Conservation (phyloP, 2,329 filamentous ascomycete species). For the Escovopsis sp. region DNA sequence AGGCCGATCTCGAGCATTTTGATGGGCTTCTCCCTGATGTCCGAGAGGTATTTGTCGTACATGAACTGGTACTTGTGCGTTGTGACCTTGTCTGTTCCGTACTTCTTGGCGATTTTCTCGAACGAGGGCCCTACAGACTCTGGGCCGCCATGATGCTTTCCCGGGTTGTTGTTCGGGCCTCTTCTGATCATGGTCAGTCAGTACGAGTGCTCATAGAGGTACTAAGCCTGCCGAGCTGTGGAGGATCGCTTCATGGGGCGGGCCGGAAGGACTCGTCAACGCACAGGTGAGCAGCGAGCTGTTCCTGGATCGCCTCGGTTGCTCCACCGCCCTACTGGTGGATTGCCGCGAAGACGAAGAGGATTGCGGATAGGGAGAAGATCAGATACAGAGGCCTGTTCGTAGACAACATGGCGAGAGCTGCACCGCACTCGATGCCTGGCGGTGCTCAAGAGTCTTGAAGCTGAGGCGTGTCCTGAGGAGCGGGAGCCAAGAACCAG, state of each 20-base stretch:
- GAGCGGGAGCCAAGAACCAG: too few species aligned
- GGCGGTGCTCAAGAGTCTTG: too few species aligned
- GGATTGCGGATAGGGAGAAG: constrained; percentile 1
- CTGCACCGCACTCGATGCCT: neutral
- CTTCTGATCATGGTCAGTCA: neutral
- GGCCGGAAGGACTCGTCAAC: neutral
- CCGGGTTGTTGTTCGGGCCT: neutral
- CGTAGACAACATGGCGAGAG: constrained; percentile 3
- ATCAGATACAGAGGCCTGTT: constrained; percentile 1
- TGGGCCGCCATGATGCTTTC: neutral
- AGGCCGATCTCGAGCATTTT: constrained; percentile 28
- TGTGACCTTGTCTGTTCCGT: constrained; percentile 26
- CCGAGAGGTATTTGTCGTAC: constrained; percentile 24
- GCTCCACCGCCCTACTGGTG: constrained; percentile 4
- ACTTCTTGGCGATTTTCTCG: constrained; percentile 16
- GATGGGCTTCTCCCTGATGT: constrained; percentile 16
- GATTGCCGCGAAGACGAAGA: constrained; percentile 4
- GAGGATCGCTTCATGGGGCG: neutral
- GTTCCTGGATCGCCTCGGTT: constrained; percentile 1
- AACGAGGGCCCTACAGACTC: constrained; percentile 2
- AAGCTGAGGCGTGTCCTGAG: too few species aligned
- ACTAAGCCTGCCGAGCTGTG: too few species aligned
- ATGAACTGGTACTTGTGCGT: constrained; percentile 24
- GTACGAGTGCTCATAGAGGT: neutral
- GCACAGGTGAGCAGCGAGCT: constrained; percentile 2